Base-by-base conservation (phyloP, 352 stramenopile species). In the Pythium aphanidermatum region DNA sequence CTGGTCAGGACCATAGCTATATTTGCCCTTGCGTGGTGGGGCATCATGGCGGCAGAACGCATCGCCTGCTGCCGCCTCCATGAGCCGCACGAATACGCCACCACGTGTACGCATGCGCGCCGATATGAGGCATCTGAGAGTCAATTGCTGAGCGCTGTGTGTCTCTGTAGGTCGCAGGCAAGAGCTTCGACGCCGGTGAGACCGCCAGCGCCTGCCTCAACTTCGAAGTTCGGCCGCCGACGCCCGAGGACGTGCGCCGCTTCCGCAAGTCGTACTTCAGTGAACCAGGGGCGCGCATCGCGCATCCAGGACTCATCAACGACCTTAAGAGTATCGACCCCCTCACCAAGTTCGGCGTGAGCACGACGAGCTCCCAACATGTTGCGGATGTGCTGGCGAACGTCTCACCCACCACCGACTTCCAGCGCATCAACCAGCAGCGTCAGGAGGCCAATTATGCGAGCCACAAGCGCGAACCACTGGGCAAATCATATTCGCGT, bases 241-340 rank as follows among this genome's bases (percentile, higher is more conserved):
- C 83, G 14, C 80, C 83, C 0, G 78, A 92, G 30, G 63, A 87
- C 13, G 64, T 90, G 50, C 58, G 73, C 8, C 81, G 74, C 23
- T 92, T 69, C 60, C 77, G 80, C 48, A 89, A 89, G 60, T 92
- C 80, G 41, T 92, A 91, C 59, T 91, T 92, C 38, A 65, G 65
- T 29, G 80, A 90, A 45, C 76, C 83, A 0, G 80, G 78, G 17
- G 50, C 74, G 24, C 70, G 75, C 23, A 83, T 94, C 46, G 75
- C 74, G 2, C 83, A 94, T 45, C 74, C 70, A 10, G 83, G 83
- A 11, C 61, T 92, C 19, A 74, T 92, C 50, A 81, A 91, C 35
- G 80, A 92, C 55, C 60, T 87, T 41, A 85, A 87, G 52, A 45
- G 47, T 17, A 64, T 84, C 36, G 63, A 87, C 24, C 72, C 71